Conservation (phyloP, 2,329 filamentous ascomycete genomes). For the Kalmusia sp. region DNA sequence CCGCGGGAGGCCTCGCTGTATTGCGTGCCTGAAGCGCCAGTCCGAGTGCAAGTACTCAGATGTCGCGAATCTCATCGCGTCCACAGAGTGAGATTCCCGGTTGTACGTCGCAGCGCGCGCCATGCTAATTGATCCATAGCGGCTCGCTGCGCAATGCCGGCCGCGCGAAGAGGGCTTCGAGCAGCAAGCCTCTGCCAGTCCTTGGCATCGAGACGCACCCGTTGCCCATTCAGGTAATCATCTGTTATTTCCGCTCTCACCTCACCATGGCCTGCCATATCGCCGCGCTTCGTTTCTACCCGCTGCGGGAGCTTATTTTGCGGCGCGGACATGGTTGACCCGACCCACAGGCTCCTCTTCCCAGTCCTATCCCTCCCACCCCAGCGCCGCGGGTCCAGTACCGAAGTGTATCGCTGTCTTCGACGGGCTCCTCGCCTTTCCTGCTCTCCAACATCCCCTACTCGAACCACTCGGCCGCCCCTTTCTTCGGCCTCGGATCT, state of each 20-base stretch:
- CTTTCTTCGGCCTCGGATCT: constrained; percentile 80
- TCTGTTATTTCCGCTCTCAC: constrained; percentile 13
- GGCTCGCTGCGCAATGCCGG: constrained; percentile 32
- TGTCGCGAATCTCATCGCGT: constrained; percentile 73
- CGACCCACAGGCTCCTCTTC: constrained; percentile 26
- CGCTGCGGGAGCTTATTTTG: constrained; percentile 3
- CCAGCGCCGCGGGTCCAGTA: constrained; percentile 38
- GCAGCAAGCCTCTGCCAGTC: constrained; percentile 29
- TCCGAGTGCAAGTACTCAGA: constrained; percentile 77
- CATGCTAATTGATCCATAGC: constrained; percentile 34
- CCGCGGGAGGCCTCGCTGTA: constrained; percentile 66
- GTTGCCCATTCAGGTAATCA: constrained; percentile 37
- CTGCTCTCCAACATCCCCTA: constrained; percentile 77
- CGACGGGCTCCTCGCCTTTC: constrained; percentile 54
- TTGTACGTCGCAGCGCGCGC: background rate
- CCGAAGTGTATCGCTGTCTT: constrained; percentile 45
- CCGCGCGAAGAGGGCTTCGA: constrained; percentile 35
- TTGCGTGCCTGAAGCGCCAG: constrained; percentile 75
- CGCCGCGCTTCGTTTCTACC: constrained; percentile 21
- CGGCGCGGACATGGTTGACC: background rate
- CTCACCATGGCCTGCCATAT: constrained; percentile 6
- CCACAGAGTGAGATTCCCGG: constrained; percentile 62
- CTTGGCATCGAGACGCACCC: constrained; percentile 30
- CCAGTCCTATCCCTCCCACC: constrained; percentile 28
- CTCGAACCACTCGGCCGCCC: constrained; percentile 73